A percentile compares a stretch with the other conserved stretches of the same genome.
phyloP scores from a whole-genome alignment of 2,329 filamentous ascomycete species.

The Phyllosticta citriasiana region DNA sequence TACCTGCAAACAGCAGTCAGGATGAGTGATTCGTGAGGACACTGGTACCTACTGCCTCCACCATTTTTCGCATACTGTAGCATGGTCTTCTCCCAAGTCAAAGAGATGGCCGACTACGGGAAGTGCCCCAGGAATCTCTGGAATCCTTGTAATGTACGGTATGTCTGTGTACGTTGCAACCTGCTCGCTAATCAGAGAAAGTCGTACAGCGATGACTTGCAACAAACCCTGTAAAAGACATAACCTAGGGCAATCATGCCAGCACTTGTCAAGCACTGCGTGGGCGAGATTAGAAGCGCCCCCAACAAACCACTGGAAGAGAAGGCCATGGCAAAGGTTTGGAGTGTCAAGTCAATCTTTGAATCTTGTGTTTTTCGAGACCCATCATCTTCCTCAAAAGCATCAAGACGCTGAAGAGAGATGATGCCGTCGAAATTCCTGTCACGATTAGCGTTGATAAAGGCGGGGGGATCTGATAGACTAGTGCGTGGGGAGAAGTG shows the following conservation, averaged over 20 bases:
- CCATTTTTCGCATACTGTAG: conserved; percentile 41
- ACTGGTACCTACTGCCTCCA: conserved; percentile 29
- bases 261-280: not conserved
- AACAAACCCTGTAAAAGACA: not conserved
- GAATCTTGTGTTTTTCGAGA: not conserved
- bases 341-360: not conserved
- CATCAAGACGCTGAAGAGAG: not conserved
- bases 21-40: not conserved
- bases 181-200: not conserved
- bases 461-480: not conserved
- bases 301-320: not conserved
- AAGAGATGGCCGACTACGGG: conserved; percentile 43
- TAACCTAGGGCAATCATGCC: not conserved
- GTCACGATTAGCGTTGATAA: not conserved
- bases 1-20: conserved; percentile 31
- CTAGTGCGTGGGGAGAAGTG: not conserved
- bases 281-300: not conserved
- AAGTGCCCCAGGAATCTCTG: conserved; percentile 41
- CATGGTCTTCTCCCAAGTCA: conserved; percentile 44
- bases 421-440: not conserved
- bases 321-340: not conserved
- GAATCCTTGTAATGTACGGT: conserved; percentile 39
- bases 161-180: conserved; percentile 34
- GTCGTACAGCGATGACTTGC: not conserved
- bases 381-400: not conserved